Evolutionary conservation across 2,329 filamentous ascomycete species (phyloP).

Genomic region (Neofusicoccum sp.): DNA sequence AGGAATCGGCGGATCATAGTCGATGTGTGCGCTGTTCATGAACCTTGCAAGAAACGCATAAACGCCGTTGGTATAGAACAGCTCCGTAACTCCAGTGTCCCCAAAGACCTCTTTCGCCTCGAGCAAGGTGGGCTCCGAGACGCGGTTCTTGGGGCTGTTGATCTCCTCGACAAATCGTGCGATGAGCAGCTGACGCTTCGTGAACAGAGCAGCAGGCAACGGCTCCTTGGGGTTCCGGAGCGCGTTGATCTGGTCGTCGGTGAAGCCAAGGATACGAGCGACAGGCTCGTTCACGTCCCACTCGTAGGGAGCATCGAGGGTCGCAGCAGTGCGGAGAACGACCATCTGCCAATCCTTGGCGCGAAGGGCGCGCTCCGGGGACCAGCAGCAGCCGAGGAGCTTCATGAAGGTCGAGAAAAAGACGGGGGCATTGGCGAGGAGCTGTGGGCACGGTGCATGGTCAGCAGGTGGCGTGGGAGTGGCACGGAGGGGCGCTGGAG

Average conservation of each 20-base stretch:
- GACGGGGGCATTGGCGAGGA: conserved; percentile 17
- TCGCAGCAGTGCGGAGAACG: conserved; percentile 25
- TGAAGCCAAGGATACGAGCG: conserved; percentile 10
- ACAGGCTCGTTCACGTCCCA: conserved; percentile 28
- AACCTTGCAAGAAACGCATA: neutral
- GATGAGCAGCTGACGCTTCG: neutral
- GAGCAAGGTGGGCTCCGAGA: neutral
- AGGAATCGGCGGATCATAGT: neutral
- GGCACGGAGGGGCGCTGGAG: neutral
- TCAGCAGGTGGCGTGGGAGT: neutral
- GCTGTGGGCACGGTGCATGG: neutral
- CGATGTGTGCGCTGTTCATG: neutral
- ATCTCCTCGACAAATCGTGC: neutral
- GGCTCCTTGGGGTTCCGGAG: neutral
- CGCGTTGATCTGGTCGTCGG: neutral
- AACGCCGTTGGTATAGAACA: neutral
- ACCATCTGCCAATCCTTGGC: conserved; percentile 20
- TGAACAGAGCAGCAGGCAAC: neutral
- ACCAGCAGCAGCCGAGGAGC: neutral
- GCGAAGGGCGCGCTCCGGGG: neutral
- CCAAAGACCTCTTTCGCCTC: neutral
- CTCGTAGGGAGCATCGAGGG: conserved; percentile 25
- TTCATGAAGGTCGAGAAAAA: neutral
- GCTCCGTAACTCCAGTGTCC: neutral
- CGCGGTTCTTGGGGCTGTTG: neutral